Evolutionary conservation across 352 stramenopile species (phyloP).

Genomic region (Peronosclerospora sorghi): DNA sequence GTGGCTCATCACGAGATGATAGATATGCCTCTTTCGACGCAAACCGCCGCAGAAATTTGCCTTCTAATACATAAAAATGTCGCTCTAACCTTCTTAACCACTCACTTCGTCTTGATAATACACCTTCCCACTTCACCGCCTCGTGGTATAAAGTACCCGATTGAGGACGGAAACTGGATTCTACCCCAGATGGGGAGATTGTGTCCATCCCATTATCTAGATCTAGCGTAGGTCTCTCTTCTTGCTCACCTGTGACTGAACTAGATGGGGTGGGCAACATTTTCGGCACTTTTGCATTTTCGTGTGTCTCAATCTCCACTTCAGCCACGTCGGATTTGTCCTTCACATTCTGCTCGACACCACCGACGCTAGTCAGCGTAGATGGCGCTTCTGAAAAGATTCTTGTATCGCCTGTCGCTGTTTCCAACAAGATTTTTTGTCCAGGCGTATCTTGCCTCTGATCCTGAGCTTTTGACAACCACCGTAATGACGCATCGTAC

Average conservation of each 20-base stretch:
- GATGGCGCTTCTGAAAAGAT: conserved; percentile 12
- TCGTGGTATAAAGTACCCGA: conserved; percentile 69
- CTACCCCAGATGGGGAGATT: conserved; percentile 16
- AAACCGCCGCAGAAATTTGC: conserved; percentile 76
- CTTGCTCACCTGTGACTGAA: conserved; percentile 2
- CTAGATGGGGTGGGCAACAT: conserved; percentile 4
- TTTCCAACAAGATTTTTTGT: conserved; percentile 36
- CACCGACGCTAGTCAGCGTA: conserved; percentile 24
- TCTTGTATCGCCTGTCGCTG: conserved; percentile 5
- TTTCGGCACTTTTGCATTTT: background rate
- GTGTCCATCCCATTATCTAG: conserved; percentile 13
- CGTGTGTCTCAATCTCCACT: conserved; percentile 1
- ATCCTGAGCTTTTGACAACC: conserved; percentile 60
- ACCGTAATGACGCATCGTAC: conserved; percentile 44
- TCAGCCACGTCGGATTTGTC: conserved; percentile 5
- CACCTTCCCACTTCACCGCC: conserved; percentile 75
- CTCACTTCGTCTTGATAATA: conserved; percentile 68
- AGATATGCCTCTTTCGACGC: conserved; percentile 79
- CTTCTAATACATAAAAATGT: conserved; percentile 80
- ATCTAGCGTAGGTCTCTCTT: conserved; percentile 15
- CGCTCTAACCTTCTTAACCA: conserved; percentile 76
- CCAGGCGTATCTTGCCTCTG: conserved; percentile 52
- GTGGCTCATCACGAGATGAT: conserved; percentile 58
- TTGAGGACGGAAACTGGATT: conserved; percentile 40
- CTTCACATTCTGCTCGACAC: conserved; percentile 4